A percentile compares a stretch with the other conserved stretches of the same genome.
Conservation (phyloP, 345 rosid species). For the Populus ilicifolia region DNA sequence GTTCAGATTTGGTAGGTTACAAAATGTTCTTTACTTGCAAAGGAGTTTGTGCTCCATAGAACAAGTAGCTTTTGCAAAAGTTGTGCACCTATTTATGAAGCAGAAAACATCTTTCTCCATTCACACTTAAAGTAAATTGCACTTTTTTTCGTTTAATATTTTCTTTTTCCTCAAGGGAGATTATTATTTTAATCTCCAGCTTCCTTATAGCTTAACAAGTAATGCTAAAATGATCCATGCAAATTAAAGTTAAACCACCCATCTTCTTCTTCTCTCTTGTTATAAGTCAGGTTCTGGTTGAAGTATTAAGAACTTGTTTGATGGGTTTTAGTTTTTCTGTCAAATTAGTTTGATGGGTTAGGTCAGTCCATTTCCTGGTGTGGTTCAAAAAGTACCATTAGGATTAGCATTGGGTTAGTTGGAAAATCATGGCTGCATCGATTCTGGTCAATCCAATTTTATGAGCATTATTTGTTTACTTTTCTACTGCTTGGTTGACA, state of each 20-base stretch:
- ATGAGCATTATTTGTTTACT: not conserved
- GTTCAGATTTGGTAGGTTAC: not conserved
- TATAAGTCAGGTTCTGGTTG: not conserved
- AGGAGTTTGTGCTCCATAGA: constrained; percentile 13
- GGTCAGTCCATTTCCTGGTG: not conserved
- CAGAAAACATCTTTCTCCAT: not conserved
- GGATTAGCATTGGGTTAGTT: constrained; percentile 1
- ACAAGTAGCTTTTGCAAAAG: constrained; percentile 15
- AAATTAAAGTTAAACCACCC: not conserved
- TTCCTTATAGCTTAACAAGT: too few relatives aligned
- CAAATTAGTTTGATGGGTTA: constrained; percentile 17
- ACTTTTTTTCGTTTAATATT: not conserved
- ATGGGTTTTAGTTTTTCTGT: not conserved
- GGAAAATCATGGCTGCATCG: not conserved
- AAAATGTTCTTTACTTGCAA: constrained; percentile 37
- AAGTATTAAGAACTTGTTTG: not conserved
- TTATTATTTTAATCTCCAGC: not conserved
- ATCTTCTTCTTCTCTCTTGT: not conserved
- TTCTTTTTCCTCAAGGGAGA: not conserved
- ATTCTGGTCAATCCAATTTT: constrained; percentile 15
- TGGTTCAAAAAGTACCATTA: not conserved
- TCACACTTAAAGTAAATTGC: not conserved
- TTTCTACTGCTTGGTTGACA: constrained; percentile 17
- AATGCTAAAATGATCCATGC: not conserved
- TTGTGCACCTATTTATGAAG: not conserved